phyloP scores from a whole-genome alignment of 106 monocot genomes.

The Allium cepa region DNA sequence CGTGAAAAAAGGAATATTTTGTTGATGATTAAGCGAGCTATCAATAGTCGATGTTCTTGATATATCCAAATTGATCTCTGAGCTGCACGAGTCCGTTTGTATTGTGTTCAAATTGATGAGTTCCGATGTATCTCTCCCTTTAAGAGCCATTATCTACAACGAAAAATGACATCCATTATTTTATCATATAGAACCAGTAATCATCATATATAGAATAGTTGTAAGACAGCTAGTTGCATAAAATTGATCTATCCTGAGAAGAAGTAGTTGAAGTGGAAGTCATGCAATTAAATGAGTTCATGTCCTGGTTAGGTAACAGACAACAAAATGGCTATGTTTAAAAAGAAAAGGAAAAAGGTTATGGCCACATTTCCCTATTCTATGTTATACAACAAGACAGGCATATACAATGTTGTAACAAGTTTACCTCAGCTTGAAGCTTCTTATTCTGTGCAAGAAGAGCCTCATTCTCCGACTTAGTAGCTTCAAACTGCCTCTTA shows the following conservation, averaged over 20 bases:
- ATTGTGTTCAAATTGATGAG: slow-evolving; percentile 89
- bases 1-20: slow-evolving; percentile 40
- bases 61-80: slow-evolving; percentile 61
- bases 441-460: slow-evolving; percentile 79
- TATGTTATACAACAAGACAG: too few relatives aligned
- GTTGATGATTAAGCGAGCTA: slow-evolving; percentile 24
- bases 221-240: too few relatives aligned
- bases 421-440: slow-evolving; percentile 67
- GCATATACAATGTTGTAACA: too few relatives aligned
- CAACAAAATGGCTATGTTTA: not conserved
- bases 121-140: slow-evolving; percentile 60
- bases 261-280: not conserved
- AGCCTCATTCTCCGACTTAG: slow-evolving; percentile 58
- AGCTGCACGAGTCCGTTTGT: slow-evolving; percentile 80
- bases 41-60: slow-evolving; percentile 33
- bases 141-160: slow-evolving; percentile 66
- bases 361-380: not conserved
- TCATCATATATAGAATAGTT: too few relatives aligned
- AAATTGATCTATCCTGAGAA: not conserved
- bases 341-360: not conserved
- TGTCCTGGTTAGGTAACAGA: not conserved
- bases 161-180: not conserved
- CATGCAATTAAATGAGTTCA: not conserved
- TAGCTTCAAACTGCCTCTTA: slow-evolving; percentile 58
- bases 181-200: too few relatives aligned